Conservation (phyloP, 805 yeast genomes). For the Cyberlindnera americana region DNA sequence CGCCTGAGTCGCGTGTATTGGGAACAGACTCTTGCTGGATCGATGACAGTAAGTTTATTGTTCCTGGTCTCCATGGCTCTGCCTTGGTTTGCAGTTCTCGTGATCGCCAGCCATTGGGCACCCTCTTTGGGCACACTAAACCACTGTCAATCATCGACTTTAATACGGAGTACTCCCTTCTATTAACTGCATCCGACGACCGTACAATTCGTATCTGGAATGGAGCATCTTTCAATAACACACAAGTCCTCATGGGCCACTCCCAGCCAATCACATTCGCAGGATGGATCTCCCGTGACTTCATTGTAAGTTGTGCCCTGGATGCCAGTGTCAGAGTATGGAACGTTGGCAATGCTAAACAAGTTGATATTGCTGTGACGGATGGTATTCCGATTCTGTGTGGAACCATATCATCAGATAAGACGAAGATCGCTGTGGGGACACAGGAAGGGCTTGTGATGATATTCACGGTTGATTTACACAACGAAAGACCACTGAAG, state of each 20-base stretch:
- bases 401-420: conserved; percentile 50
- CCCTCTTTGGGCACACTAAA: conserved; percentile 61
- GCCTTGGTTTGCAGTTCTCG: conserved; percentile 54
- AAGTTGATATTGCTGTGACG: conserved; percentile 33
- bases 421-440: conserved; percentile 53
- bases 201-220: conserved; percentile 71
- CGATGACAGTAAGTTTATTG: conserved; percentile 60
- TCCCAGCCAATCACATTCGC: conserved; percentile 53
- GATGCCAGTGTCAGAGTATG: conserved; percentile 71
- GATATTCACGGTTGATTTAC: conserved; percentile 42
- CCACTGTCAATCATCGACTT: conserved; percentile 53
- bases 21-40: conserved; percentile 74
- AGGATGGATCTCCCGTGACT: conserved; percentile 47
- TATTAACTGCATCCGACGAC: conserved; percentile 81
- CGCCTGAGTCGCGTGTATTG: conserved; percentile 20
- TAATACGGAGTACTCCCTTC: conserved; percentile 45
- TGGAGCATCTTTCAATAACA: conserved; percentile 53
- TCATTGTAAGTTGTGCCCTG: conserved; percentile 53
- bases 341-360: conserved; percentile 48
- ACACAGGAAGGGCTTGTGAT: conserved; percentile 59
- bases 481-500: conserved; percentile 14
- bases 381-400: conserved; percentile 55
- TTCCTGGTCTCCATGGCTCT: conserved; percentile 57
- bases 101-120: conserved; percentile 45
- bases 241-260: conserved; percentile 49